Percentiles rank a stretch among this genome's conserved stretches.
These are phyloP conservation scores for Fusarium torreyae DNA, from an alignment of 2,329 filamentous ascomycete genomes.

Conservation along the genomic window DNA sequence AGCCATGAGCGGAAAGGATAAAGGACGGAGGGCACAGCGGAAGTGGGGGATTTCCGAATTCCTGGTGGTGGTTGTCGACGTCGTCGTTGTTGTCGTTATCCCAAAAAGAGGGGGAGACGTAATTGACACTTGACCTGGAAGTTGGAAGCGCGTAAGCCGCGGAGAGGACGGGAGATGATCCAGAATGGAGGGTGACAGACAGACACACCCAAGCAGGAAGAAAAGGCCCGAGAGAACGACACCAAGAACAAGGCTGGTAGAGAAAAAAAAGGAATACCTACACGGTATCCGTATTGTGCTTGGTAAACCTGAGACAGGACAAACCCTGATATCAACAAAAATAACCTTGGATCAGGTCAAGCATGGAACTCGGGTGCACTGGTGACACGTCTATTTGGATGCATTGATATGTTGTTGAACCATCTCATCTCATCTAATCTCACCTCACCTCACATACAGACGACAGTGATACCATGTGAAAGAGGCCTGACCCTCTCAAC, in stretches of 20 bases:
- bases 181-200: conserved; percentile 23
- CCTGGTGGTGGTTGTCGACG: conserved; percentile 6
- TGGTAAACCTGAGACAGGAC: conserved; percentile 22
- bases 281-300: too few species aligned
- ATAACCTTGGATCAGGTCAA: conserved; percentile 18
- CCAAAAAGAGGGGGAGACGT: not conserved
- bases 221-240: conserved; percentile 34
- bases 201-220: conserved; percentile 14
- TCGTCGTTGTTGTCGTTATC: not conserved
- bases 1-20: not conserved
- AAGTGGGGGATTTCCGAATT: conserved; percentile 20
- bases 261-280: conserved; percentile 5
- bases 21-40: conserved; percentile 10
- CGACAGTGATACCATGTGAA: conserved; percentile 19
- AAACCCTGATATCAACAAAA: conserved; percentile 33
- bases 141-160: conserved; percentile 44
- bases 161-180: conserved; percentile 17
- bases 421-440: conserved; percentile 18
- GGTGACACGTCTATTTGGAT: conserved; percentile 11
- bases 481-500: conserved; percentile 27
- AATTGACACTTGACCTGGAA: conserved; percentile 1
- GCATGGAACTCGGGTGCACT: conserved; percentile 13
- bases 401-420: conserved; percentile 10
- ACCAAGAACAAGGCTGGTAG: not conserved
- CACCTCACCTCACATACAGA: conserved; percentile 3